Evolutionary conservation across 768 basidiomycete species (phyloP), one percentile per base, ranked within the genome.

Genomic region (Boletus pseudo-olivaceus): DNA sequence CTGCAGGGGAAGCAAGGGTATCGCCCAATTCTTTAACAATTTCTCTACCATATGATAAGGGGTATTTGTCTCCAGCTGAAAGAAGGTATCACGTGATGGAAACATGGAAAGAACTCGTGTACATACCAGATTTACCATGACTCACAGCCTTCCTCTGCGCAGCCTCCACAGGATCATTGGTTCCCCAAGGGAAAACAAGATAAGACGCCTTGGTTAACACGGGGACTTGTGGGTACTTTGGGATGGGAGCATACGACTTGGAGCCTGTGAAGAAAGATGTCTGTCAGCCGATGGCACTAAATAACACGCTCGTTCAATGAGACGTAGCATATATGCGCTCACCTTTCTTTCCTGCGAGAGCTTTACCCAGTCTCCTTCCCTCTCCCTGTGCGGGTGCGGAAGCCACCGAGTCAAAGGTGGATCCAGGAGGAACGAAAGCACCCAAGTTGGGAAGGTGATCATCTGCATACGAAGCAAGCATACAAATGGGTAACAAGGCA

Each of bases 111-210:
- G 1, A 1, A 35, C 7, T 19, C 9, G 7, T 1, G 51, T 12
- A 47, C 57, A 30, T 48, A 71, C 68, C 34, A 17, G 37, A 33
- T 19, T n/a, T 14, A 32, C 62, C 61, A n/a, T 59, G 61, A 11
- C 11, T 58, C 4, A 4, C 26, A 11, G 57, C 64, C 38, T 68
- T 66, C 51, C 29, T 66, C 32, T 39, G 7, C 0, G 51, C 62
- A 37, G 69, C 94, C 52, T 80, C 82, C 0, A 72, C 62, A 0
- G 95, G 95, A 64, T 98, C 95, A 56, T 98, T 97, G 56, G 87
- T 64, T 20, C 94, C 93, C 83, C 86, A 93, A 1, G 75, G 66
- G 71, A 87, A 93, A 56, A 94, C 81, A 45, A 84, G 78, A 74
- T 93, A 93, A 1, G 66, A 63, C 0, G 80, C 78, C n/a, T 72